Evolutionary conservation across 352 stramenopile species (phyloP), one percentile per base, ranked within the genome.

Genomic region (Thalassiosira mediterranea): DNA sequence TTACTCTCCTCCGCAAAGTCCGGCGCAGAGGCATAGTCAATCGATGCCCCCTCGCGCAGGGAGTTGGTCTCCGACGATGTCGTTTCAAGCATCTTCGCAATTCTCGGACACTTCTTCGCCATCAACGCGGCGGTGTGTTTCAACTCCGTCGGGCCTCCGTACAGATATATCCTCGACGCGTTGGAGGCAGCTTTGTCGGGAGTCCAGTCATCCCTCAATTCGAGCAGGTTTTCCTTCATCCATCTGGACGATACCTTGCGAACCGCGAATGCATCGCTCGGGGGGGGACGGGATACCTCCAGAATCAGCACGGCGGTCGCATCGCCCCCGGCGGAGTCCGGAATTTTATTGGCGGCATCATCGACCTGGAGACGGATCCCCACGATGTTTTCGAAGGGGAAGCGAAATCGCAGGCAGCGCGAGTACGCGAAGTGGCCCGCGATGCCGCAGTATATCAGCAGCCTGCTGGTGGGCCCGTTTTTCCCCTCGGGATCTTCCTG

Each of bases 391-490:
- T 15, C 3, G 3, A 64, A 31, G 2, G 2, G 2, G 17, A 64
- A 2, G 7, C 21, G 54, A 3, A 51, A 5, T 37, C 54, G 54
- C 17, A 64, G 19, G 25, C 4, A 51, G 4, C 54, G 54, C 4
- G 54, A 64, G 38, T 26, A 10, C 2, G 31, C 34, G 29, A 64
- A 64, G 4, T 64, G 23, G n/a, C 54, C 54, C n/a, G 17, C 54
- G 4, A 28, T 11, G 4, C 28, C 54, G 10, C 48, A n/a, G 28
- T 51, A 29, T 10, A 13, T 51, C 31, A 64, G 17, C 3, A 2
- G 31, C 17, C 4, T 2, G 21, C 3, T 64, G 13, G 3, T 26
- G 3, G 4, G 29, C 5, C 5, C 44, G 29, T 3, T 5, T 29
- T 53, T 51, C 38, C 25, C 23, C 32, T 31, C 29, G 3, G 31